Conservation (phyloP, 768 basidiomycete genomes). For the Mycena crocata region DNA sequence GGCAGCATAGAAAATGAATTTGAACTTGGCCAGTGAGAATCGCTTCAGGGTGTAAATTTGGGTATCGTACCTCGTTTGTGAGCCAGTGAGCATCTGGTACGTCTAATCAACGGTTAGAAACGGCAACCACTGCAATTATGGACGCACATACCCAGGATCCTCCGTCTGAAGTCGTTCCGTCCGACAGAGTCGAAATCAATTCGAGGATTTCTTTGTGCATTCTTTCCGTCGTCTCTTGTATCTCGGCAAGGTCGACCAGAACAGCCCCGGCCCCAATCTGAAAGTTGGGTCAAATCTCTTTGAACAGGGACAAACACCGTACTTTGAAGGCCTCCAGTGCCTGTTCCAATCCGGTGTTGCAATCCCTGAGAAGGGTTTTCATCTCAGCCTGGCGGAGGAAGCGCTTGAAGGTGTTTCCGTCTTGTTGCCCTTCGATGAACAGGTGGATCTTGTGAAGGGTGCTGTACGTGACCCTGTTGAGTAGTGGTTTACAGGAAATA, state of each 20-base stretch:
- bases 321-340: neutral
- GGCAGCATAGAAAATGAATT: too few relatives aligned
- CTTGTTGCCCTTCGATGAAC: neutral
- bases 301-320: neutral
- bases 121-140: neutral
- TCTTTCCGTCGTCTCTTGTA: neutral
- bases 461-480: neutral
- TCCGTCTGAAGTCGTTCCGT: neutral
- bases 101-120: neutral
- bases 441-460: constrained; percentile 7
- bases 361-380: neutral
- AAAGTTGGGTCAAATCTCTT: neutral
- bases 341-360: neutral
- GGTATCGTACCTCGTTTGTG: neutral
- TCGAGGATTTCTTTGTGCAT: neutral
- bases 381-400: constrained; percentile 1
- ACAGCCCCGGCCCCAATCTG: neutral
- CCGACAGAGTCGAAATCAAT: neutral
- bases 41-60: too few relatives aligned
- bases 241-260: neutral
- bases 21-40: too few relatives aligned
- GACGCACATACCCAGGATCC: neutral
- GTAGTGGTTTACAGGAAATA: neutral
- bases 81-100: neutral
- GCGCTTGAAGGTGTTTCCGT: neutral